Evolutionary conservation across 2,329 filamentous ascomycete genomes (phyloP), one percentile per base, ranked within the genome.

Genomic region (Penicillium sumatraense): DNA sequence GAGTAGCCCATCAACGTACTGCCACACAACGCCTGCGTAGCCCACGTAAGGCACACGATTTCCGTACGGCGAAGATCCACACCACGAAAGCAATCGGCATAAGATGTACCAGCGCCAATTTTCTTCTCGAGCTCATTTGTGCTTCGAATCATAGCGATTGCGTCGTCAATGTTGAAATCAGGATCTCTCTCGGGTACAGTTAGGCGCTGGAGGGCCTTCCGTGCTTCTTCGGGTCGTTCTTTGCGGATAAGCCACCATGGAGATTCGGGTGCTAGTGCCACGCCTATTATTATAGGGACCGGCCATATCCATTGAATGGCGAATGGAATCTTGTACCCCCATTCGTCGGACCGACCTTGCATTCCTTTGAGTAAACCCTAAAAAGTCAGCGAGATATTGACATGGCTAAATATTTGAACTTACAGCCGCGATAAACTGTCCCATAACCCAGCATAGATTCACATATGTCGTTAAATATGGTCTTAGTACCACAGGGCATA

Each of bases 301-400:
- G 78, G 78, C 75, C 78, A 80, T 63, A 76, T 77, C 79, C 79
- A 79, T 60, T 81, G 79, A 10, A 81, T 56, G 2, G 73, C 75
- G 48, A 79, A 81, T 1, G 79, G 79, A 46, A 81, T 80, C 7
- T 76, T 71, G 60, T 80, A 81, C 1, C 76, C 73, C 79, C 79
- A 81, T 52, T 80, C 61, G 51, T 78, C 78, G 1, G 63, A 57
- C 24, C 77, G 68, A 26, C 18, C 20, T 18, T 27, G 10, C 48
- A 56, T 52, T 7, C 41, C 53, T 49, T 52, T 56, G 33, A 56
- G 41, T 20, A 51, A 41, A 24, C 53, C 53, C 48, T 56, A 27
- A 21, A 35, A 24, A 21, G n/a, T 54, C 14, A 36, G 18, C 14
- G n/a, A n/a, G n/a, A n/a, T n/a, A n/a, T n/a, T n/a, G n/a, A n/a